A percentile compares a stretch with the other conserved stretches of the same genome.
phyloP scores from a whole-genome alignment of 140 eudicot species.

The Ambrosia hybrid region DNA sequence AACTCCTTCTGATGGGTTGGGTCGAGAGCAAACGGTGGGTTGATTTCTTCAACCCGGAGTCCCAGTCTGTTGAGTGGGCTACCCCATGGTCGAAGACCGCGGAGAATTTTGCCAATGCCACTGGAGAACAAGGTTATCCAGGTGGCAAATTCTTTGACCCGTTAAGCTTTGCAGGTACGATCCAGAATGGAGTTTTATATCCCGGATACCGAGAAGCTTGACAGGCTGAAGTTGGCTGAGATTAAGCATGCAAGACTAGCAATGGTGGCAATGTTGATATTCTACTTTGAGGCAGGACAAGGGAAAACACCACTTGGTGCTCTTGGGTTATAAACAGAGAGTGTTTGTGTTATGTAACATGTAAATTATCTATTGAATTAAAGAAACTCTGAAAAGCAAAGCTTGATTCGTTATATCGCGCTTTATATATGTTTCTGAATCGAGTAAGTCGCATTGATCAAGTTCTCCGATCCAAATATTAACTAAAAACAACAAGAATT shows the following conservation, averaged over 20 bases:
- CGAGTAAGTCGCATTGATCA: background rate
- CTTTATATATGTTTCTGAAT: background rate
- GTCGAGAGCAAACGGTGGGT: constrained; percentile 98
- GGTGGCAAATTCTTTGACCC: constrained; percentile 98
- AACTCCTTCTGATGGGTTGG: constrained; percentile 96
- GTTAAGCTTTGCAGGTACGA: constrained; percentile 62
- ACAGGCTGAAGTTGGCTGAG: constrained; percentile 87
- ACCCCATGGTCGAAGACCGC: constrained; percentile 95
- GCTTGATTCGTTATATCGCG: constrained; percentile 1
- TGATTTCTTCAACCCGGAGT: constrained; percentile 72
- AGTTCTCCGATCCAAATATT: constrained; percentile 14
- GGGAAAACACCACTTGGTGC: constrained; percentile 99
- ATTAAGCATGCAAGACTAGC: constrained; percentile 89
- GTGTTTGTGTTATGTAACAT: constrained; percentile 36
- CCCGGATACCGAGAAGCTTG: constrained; percentile 83
- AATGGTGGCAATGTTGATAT: constrained; percentile 86
- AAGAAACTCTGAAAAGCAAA: constrained; percentile 18
- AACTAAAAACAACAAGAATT: constrained; percentile 18
- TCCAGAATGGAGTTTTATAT: constrained; percentile 62
- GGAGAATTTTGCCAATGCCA: constrained; percentile 77
- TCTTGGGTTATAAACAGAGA: constrained; percentile 61
- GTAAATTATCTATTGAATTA: constrained; percentile 37
- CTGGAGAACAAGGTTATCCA: constrained; percentile 96
- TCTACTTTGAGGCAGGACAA: constrained; percentile 95
- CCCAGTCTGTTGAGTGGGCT: constrained; percentile 94